These are phyloP conservation scores for Dacryopinax spathularia DNA, from an alignment of 768 basidiomycete genomes.

Conservation along the genomic window DNA sequence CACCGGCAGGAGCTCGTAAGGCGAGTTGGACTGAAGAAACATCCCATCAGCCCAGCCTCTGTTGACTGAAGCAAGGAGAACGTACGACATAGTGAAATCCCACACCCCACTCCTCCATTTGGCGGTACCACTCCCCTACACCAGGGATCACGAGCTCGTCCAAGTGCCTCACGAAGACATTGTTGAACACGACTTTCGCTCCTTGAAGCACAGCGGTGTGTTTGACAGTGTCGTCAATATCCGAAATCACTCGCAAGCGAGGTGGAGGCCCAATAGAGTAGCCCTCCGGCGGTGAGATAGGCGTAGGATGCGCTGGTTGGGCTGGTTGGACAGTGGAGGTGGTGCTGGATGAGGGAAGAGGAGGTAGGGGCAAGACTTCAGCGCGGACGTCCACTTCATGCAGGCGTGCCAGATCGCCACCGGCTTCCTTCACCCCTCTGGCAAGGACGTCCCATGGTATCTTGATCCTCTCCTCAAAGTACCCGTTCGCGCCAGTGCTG, in stretches of 20 bases:
- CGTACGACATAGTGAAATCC: slow-evolving; percentile 81
- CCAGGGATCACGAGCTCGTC: slow-evolving; percentile 65
- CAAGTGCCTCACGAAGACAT: slow-evolving; percentile 80
- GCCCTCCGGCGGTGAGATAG: neutral
- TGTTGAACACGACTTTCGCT: slow-evolving; percentile 68
- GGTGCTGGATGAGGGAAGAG: neutral
- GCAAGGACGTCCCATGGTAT: too few relatives aligned
- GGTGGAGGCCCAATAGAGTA: neutral
- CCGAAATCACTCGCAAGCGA: slow-evolving; percentile 66
- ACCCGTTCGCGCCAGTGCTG: too few relatives aligned
- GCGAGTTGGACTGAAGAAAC: slow-evolving; percentile 65
- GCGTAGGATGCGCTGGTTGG: neutral
- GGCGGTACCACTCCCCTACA: slow-evolving; percentile 65
- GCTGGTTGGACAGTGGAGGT: neutral
- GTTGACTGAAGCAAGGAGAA: slow-evolving; percentile 12
- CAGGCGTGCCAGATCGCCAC: too few relatives aligned
- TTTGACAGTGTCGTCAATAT: slow-evolving; percentile 90
- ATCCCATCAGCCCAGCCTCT: slow-evolving; percentile 6
- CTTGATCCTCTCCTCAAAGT: too few relatives aligned
- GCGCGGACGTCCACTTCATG: too few relatives aligned
- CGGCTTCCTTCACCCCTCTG: too few relatives aligned
- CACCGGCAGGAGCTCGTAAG: slow-evolving; percentile 69
- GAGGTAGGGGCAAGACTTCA: too few relatives aligned
- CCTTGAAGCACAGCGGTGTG: slow-evolving; percentile 63
- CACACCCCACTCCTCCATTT: slow-evolving; percentile 54